Evolutionary conservation across 1,284 basidiomycete species (phyloP).

Genomic region (Vanrija pseudolonga): DNA sequence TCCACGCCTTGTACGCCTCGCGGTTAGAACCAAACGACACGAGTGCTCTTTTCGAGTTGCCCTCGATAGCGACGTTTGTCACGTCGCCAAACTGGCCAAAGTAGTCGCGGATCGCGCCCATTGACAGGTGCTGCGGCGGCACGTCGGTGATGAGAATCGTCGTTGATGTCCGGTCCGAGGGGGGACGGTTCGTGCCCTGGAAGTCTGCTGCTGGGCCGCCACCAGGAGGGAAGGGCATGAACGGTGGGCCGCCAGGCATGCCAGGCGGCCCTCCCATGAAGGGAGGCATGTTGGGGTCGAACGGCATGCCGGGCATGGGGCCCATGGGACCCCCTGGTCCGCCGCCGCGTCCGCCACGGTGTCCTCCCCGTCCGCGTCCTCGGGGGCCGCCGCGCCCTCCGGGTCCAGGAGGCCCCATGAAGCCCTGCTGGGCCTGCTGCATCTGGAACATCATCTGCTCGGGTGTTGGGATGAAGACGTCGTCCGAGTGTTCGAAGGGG

Average conservation of each 20-base stretch:
- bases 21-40: conserved; percentile 82
- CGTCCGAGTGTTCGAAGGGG: conserved; percentile 79
- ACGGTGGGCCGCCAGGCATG: conserved; percentile 22
- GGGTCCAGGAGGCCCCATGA: conserved; percentile 46
- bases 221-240: conserved; percentile 16
- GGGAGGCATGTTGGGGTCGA: conserved; percentile 5
- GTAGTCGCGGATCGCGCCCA: conserved; percentile 78
- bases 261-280: conserved; percentile 6
- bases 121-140: conserved; percentile 72
- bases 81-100: conserved; percentile 91
- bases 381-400: conserved; percentile 49
- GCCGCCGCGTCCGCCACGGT: conserved; percentile 45
- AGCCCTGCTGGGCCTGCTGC: conserved; percentile 23
- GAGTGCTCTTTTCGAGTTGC: conserved; percentile 67
- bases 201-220: conserved; percentile 7
- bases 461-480: conserved; percentile 49
- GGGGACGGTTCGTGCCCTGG: conserved; percentile 30
- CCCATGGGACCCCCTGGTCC: not conserved
- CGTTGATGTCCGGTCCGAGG: conserved; percentile 62
- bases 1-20: conserved; percentile 85
- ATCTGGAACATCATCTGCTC: conserved; percentile 52
- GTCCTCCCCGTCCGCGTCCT: conserved; percentile 34
- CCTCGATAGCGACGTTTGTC: conserved; percentile 86
- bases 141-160: conserved; percentile 94
- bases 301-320: conserved; percentile 6